Base-by-base conservation (phyloP, 768 basidiomycete species). In the Exsudoporus frostii region DNA sequence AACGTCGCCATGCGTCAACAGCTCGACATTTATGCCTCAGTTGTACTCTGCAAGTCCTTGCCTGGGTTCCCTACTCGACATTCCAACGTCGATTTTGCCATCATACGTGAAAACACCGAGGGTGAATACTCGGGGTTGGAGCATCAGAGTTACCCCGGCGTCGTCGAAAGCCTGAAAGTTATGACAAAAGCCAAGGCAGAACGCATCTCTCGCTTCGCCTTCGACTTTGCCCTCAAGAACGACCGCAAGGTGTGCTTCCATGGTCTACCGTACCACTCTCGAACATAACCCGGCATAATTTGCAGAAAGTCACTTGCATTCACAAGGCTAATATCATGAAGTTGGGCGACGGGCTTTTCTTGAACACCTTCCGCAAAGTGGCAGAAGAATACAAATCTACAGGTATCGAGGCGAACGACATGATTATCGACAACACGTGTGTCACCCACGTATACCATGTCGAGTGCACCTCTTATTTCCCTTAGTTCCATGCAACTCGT, bases 261-360 rank as follows among this genome's bases (percentile, higher is more conserved):
- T 39, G 14, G 17, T 32, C 9, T 36, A 34, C 7, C 33, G 4
- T 39, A 29, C 39, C 32, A 19, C 19, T 43, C 32, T 36, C n/a
- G 1, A 22, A 27, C 33, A 49, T 38, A 22, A 51, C 19, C 14
- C 30, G 5, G 25, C n/a, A 58, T 32, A 42, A 42, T 25, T 36
- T 43, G 2, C 62, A 96, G 93, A 98, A 96, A 89, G 96, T 99
- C 61, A 99, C 97, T 38, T 98, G 95, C 67, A 94, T 99, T 41
- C 97, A 99, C 85, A 99, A 99, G 76, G 97, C 97, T 65, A 98
- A 98, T 79, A 99, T 99, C 79, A 99, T 99, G 97, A 99, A 99
- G 74, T 86, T 98, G 63, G 96, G 96, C 71, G 97, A 98, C 66
- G 97, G 97, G 73, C 84, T 99, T 39, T 98, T 98, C 86, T 82